Conservation (phyloP, 495 filamentous ascomycete species). For the Penicillium bialowiezense region DNA sequence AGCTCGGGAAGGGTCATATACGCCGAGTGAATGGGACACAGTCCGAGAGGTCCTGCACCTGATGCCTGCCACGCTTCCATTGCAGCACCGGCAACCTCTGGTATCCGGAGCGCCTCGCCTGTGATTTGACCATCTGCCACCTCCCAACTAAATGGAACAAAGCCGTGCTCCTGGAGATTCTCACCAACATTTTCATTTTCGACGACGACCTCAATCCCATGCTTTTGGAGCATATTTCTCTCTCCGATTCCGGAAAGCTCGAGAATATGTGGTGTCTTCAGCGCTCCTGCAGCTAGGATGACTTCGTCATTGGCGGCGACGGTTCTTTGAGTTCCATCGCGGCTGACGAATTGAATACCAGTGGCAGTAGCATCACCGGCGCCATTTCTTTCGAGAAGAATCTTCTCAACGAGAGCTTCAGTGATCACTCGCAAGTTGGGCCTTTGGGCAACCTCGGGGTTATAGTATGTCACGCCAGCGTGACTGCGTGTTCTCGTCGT, state of each 20-base stretch:
- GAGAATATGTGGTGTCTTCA: slow-evolving; percentile 54
- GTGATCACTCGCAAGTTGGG: slow-evolving; percentile 19
- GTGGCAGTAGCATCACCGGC: slow-evolving; percentile 16
- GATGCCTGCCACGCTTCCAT: slow-evolving; percentile 21
- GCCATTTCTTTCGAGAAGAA: slow-evolving; percentile 7
- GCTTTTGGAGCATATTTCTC: slow-evolving; percentile 1
- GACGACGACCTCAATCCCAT: slow-evolving; percentile 15
- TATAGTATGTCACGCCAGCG: slow-evolving; percentile 31
- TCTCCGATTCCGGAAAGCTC: slow-evolving; percentile 62
- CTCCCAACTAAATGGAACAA: slow-evolving; percentile 15
- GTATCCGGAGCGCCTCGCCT: slow-evolving; percentile 10
- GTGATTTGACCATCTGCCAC: slow-evolving; percentile 15
- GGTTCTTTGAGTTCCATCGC: slow-evolving; percentile 18
- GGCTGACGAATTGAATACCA: slow-evolving; percentile 33
- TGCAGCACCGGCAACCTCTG: slow-evolving; percentile 10
- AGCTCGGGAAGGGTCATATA: slow-evolving; percentile 17
- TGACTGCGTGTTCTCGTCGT: slow-evolving; percentile 34
- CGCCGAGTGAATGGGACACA: slow-evolving; percentile 12
- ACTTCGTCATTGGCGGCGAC: slow-evolving; percentile 54
- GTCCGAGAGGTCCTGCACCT: slow-evolving; percentile 19
- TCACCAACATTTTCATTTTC: slow-evolving; percentile 45
- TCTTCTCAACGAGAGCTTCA: slow-evolving; percentile 22
- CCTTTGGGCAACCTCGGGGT: slow-evolving; percentile 1
- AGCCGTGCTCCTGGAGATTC: slow-evolving; percentile 47
- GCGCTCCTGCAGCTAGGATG: slow-evolving; percentile 56